Base-by-base conservation (phyloP, 768 basidiomycete genomes). In the Pleurotus platypus region DNA sequence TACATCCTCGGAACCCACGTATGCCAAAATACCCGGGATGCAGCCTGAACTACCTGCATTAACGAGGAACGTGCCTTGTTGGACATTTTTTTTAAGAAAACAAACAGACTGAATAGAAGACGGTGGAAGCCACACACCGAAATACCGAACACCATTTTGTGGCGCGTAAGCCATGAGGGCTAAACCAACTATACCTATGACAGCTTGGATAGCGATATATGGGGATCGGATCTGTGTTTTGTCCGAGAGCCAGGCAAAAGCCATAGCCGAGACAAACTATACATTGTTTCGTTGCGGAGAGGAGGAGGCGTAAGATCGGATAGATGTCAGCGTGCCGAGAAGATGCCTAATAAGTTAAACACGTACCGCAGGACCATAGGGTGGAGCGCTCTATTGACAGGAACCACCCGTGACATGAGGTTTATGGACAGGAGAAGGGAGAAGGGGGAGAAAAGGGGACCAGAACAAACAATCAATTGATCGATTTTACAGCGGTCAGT, bases 221-320 rank as follows among this genome's bases (percentile, higher is more conserved):
- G 69, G 67, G 18, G 69, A 69, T 11, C 80, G 73, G 57, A 78
- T 73, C 57, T 68, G 75, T 35, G 69, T 69, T 61, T 69, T 75
- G 60, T 80, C 78, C 3, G 78, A 75, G 13, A 78, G 63, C 68
- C 74, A 78, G n/a, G 79, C 74, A 57, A 79, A 74, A 57, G 77
- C 64, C 58, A 80, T 66, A 8, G 75, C 72, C 11, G 69, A 72
- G 24, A 71, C 60, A 46, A 75, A 72, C 75, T 75, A 46, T 35
- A 49, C 12, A 15, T 6, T 26, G 24, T 26, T 51, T 51, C 11
- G 35, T 26, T 49, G 12, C 48, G 1, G 46, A 24, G n/a, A 26
- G 54, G 26, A 27, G 30, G 55, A 18, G 16, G 12, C 49, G 16
- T 37, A 6, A 38, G 45, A 46, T 48, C 42, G 53, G 48, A 42